These are phyloP conservation scores for Mercurialis annua DNA, from an alignment of 345 rosid species.

Conservation along the genomic window DNA sequence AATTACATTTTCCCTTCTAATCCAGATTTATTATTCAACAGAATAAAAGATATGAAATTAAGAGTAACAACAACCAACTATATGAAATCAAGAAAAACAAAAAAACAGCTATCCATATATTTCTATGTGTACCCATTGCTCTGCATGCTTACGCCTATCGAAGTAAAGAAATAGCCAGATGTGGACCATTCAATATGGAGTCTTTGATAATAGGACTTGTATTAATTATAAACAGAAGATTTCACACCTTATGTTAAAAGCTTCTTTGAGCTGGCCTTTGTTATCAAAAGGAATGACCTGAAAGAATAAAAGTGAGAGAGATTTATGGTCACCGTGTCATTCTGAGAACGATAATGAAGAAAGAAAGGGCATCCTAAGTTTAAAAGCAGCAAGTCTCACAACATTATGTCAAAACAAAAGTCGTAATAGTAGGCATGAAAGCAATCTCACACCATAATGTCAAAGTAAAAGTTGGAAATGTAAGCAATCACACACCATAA, in stretches of 20 bases:
- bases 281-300: conserved; percentile 96
- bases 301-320: conserved; percentile 18
- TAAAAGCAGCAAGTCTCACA: not conserved
- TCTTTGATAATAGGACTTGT: not conserved
- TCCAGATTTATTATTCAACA: no score
- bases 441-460: not conserved
- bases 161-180: no score
- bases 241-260: conserved; percentile 75
- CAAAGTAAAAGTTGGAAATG: no score
- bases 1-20: no score
- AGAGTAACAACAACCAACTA: no score
- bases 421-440: not conserved
- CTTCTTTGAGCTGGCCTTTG: conserved; percentile 92
- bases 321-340: not conserved
- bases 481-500: not conserved
- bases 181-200: no score
- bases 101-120: no score
- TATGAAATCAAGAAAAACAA: no score
- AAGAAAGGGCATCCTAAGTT: not conserved
- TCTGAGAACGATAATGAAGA: not conserved
- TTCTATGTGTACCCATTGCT: no score
- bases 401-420: no score
- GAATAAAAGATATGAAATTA: no score
- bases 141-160: no score
- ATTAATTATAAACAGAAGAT: not conserved